A percentile compares a stretch with the other conserved stretches of the same genome.
Evolutionary conservation across 2,329 filamentous ascomycete genomes (phyloP).

Genomic region (Ilyonectria mors-panacis): DNA sequence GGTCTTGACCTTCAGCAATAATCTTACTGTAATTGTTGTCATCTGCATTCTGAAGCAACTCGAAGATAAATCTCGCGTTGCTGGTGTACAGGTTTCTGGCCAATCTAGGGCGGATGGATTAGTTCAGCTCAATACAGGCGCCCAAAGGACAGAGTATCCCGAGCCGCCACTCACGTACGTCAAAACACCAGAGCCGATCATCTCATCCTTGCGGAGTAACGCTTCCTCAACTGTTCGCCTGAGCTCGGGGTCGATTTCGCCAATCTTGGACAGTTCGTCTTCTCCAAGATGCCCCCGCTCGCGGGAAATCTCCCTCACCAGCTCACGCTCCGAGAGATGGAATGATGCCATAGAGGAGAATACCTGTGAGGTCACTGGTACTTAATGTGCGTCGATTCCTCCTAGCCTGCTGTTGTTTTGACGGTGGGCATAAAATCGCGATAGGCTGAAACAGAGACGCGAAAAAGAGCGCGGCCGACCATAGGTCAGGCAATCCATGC

Average conservation of each 20-base stretch:
- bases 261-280: conserved; percentile 37
- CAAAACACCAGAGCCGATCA: conserved; percentile 44
- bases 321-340: conserved; percentile 28
- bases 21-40: conserved; percentile 60
- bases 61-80: conserved; percentile 64
- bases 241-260: conserved; percentile 35
- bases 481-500: too few relatives aligned
- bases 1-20: conserved; percentile 33
- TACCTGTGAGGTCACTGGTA: conserved; percentile 13
- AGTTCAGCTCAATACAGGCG: background rate
- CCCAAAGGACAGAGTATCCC: too few relatives aligned
- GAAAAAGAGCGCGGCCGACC: too few relatives aligned
- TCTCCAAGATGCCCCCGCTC: conserved; percentile 42
- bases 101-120: conserved; percentile 49
- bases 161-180: conserved; percentile 30
- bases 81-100: conserved; percentile 60
- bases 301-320: conserved; percentile 42
- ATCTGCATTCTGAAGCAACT: conserved; percentile 69
- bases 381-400: background rate
- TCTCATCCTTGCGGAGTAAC: conserved; percentile 41
- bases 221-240: conserved; percentile 41
- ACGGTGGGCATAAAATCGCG: too few relatives aligned
- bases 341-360: background rate
- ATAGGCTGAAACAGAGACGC: too few relatives aligned
- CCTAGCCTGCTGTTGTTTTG: too few relatives aligned